These are phyloP conservation scores for Candida vartiovaarae DNA, from an alignment of 805 yeast species.

Conservation along the genomic window DNA sequence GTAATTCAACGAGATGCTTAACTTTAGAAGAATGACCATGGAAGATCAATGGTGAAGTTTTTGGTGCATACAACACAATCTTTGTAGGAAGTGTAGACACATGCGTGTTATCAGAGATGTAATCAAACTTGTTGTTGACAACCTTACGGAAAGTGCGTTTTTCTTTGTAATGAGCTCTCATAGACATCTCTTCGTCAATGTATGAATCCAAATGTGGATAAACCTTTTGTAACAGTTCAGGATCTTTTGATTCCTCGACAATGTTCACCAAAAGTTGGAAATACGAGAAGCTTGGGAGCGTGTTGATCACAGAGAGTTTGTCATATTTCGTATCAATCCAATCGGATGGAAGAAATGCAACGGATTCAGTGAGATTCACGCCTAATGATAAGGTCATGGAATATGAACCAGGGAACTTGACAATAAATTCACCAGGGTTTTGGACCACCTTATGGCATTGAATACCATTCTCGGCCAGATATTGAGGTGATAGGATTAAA, in stretches of 20 bases:
- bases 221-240: conserved; percentile 29
- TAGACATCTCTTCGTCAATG: conserved; percentile 35
- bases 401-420: conserved; percentile 51
- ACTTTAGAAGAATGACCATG: not conserved
- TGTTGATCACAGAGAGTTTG: conserved; percentile 35
- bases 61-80: conserved; percentile 31
- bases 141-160: conserved; percentile 28
- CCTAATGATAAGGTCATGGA: conserved; percentile 48
- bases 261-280: conserved; percentile 42
- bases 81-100: conserved; percentile 48
- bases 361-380: conserved; percentile 46
- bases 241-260: conserved; percentile 33
- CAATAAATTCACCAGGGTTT: conserved; percentile 52
- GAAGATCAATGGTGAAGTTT: conserved; percentile 26
- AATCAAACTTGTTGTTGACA: conserved; percentile 31
- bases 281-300: conserved; percentile 47
- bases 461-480: conserved; percentile 42
- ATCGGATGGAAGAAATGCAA: conserved; percentile 45
- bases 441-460: conserved; percentile 42
- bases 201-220: conserved; percentile 28
- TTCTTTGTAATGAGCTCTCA: conserved; percentile 32
- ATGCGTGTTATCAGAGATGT: conserved; percentile 48
- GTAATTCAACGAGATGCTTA: conserved; percentile 6
- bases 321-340: conserved; percentile 45
- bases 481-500: conserved; percentile 41